A percentile compares a stretch with the other conserved stretches of the same genome.
Conservation (phyloP, 2,329 filamentous ascomycete genomes). For the Fusarium continuum region DNA sequence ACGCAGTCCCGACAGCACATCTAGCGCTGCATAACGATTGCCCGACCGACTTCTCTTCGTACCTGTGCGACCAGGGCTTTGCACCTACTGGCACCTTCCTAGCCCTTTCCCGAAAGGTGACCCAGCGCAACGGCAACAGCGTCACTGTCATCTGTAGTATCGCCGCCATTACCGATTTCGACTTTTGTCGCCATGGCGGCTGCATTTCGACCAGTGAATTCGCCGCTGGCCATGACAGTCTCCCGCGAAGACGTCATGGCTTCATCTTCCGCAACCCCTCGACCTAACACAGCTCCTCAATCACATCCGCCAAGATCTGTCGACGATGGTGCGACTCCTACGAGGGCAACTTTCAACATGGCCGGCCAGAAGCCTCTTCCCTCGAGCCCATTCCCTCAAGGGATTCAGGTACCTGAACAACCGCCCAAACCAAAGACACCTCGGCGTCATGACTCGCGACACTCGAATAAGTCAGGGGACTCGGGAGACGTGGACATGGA, state of each 20-base stretch:
- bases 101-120: conserved; percentile 17
- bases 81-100: conserved; percentile 18
- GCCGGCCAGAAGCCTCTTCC: conserved; percentile 64
- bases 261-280: conserved; percentile 49
- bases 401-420: conserved; percentile 56
- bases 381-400: conserved; percentile 61
- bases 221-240: conserved; percentile 48
- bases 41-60: conserved; percentile 29
- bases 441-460: conserved; percentile 63
- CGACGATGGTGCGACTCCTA: conserved; percentile 69
- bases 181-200: conserved; percentile 55
- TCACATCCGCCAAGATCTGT: conserved; percentile 39
- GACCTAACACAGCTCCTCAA: conserved; percentile 50
- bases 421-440: conserved; percentile 53
- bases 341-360: conserved; percentile 63
- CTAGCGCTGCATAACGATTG: conserved; percentile 23
- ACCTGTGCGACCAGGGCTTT: conserved; percentile 36
- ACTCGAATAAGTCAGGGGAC: conserved; percentile 66
- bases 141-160: conserved; percentile 17
- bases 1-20: conserved; percentile 27
- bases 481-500: conserved; percentile 81
- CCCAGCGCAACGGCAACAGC: conserved; percentile 14
- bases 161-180: conserved; percentile 2
- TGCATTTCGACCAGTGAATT: conserved; percentile 60
- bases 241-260: conserved; percentile 50